Conservation (phyloP, 768 basidiomycete genomes). For the Boletellus sp. region DNA sequence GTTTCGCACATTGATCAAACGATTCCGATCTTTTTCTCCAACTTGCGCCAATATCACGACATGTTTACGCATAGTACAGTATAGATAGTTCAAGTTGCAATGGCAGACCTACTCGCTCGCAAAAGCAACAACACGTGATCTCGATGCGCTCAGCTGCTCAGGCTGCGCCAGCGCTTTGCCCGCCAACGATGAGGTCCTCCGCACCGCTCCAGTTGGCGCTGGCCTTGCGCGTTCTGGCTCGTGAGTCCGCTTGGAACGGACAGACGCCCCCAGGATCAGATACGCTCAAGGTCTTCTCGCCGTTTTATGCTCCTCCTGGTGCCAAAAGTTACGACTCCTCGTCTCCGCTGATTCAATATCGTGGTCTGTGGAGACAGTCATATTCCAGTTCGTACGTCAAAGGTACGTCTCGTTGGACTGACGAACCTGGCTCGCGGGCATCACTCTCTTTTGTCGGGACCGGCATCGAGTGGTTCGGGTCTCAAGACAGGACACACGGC, state of each 20-base stretch:
- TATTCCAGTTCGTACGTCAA: conserved; percentile 50
- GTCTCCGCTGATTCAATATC: conserved; percentile 63
- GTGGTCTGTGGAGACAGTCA: conserved; percentile 54
- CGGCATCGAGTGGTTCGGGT: conserved; percentile 78
- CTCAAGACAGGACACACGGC: conserved; percentile 51
- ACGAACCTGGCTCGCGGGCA: conserved; percentile 45
- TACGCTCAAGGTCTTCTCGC: conserved; percentile 47
- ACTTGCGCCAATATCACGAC: conserved; percentile 23
- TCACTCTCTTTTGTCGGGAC: conserved; percentile 66
- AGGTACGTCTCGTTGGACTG: conserved; percentile 50
- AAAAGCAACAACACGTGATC: conserved; percentile 26
- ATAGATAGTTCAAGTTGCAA: conserved; percentile 26
- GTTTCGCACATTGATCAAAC: conserved; percentile 22
- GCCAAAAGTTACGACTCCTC: conserved; percentile 67
- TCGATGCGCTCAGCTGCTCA: conserved; percentile 1
- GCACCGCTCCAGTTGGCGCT: conserved; percentile 6
- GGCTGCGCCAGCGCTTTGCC: not conserved
- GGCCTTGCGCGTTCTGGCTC: conserved; percentile 5
- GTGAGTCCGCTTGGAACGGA: conserved; percentile 68
- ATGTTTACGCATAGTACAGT: conserved; percentile 32
- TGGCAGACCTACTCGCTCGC: conserved; percentile 26
- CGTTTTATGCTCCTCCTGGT: conserved; percentile 73
- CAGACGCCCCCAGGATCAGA: conserved; percentile 47
- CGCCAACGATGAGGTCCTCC: conserved; percentile 3
- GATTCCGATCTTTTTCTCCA: conserved; percentile 20